phyloP scores from a whole-genome alignment of 2,329 filamentous ascomycete genomes.

The Talaromyces sp. region DNA sequence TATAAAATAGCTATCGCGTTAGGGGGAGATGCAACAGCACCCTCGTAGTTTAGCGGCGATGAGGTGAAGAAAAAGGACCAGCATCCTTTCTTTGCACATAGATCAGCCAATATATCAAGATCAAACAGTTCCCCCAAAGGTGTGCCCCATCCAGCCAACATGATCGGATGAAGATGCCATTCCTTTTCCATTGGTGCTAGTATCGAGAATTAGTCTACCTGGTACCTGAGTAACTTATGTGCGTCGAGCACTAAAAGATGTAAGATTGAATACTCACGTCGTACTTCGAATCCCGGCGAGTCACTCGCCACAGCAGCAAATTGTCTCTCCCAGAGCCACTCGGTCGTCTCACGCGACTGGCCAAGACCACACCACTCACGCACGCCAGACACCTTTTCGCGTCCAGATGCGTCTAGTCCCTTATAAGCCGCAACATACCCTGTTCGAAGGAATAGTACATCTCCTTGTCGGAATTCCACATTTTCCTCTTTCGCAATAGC shows the following conservation, averaged over 20 bases:
- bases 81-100: constrained; percentile 30
- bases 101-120: constrained; percentile 33
- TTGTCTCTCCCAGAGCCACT: neutral
- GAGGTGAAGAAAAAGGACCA: constrained; percentile 47
- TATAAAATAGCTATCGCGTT: constrained; percentile 24
- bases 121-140: constrained; percentile 40
- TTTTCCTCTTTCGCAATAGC: neutral
- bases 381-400: neutral
- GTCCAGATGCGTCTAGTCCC: neutral
- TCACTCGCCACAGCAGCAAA: neutral
- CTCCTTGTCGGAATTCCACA: neutral
- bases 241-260: too few species aligned
- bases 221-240: neutral
- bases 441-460: neutral
- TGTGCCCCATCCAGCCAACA: constrained; percentile 38
- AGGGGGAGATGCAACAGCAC: constrained; percentile 37
- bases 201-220: neutral
- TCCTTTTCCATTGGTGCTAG: constrained; percentile 7
- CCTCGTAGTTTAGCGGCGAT: constrained; percentile 42
- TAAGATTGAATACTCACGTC: neutral
- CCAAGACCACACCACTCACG: neutral
- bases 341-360: neutral
- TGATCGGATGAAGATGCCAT: constrained; percentile 16
- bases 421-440: neutral
- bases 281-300: neutral